Base-by-base conservation (phyloP, 345 rosid genomes). In the Brassica nigra region DNA sequence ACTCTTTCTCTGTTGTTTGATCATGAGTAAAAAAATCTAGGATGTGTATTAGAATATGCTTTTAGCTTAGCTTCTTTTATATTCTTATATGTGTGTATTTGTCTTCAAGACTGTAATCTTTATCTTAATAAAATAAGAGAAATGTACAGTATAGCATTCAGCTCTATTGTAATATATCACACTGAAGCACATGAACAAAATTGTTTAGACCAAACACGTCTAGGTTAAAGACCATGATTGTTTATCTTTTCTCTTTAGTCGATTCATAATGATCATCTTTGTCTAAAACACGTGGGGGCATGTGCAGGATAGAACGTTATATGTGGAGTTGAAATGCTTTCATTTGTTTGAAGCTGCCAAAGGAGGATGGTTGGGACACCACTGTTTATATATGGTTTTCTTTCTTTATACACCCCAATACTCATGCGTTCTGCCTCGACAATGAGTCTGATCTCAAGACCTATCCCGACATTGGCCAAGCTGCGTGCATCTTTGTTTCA, bases 181-280 rank as follows among this genome's bases (percentile, higher is more conserved):
- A 69, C 62, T 70, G 57, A 27, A 74, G 63, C 75, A 74, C 78
- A 65, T 79, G 82, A 30, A 67, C 58, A 58, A 23, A 58, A 58
- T 29, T 55, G 28, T 55, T 18, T 16, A 55, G 27, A 55, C 28
- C 61, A 55, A 7, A 55, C 28, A 72, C 20, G 75, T 74, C 82
- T 78, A 79, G 73, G 59, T 72, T 77, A 73, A 33, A 33, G 78
- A 79, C 73, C 69, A 59, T 61, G 65, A 47, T 67, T 55, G 16
- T 2, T 16, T 6, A 34, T 34, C 8, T 49, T 49, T 49, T 4
- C 55, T n/a, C 55, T 49, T 49, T 49, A n/a, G 18, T 49, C 55
- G n/a, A 12, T 5, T 47, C 54, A 12, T 47, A 4, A 12, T 47
- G 54, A 47, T 47, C 54, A 47, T 47, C 54, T 4, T 42, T 42